A percentile compares a stretch with the other conserved stretches of the same genome.
Conservation (phyloP, 768 basidiomycete species). For the Royoungia palumana region DNA sequence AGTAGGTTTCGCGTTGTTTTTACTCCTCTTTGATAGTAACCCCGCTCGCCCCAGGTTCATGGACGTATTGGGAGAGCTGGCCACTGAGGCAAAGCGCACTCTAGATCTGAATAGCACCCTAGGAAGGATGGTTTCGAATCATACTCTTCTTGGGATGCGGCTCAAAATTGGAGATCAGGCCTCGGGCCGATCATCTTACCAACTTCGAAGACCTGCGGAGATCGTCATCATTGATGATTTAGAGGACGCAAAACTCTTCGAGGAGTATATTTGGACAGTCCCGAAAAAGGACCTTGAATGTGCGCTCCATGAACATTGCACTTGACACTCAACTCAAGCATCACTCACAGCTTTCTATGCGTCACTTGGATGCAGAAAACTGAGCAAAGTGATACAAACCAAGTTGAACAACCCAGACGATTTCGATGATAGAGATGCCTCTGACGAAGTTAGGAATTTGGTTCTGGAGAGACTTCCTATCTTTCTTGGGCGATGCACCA, state of each 20-base stretch:
- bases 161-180: conserved; percentile 38
- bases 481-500: conserved; percentile 81
- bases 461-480: conserved; percentile 78
- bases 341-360: conserved; percentile 62
- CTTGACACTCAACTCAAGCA: neutral
- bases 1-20: conserved; percentile 40
- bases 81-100: conserved; percentile 65
- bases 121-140: conserved; percentile 57
- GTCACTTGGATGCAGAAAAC: conserved; percentile 63
- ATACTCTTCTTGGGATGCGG: conserved; percentile 70
- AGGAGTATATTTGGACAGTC: conserved; percentile 63
- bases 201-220: conserved; percentile 60
- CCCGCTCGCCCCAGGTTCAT: conserved; percentile 53
- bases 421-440: conserved; percentile 40
- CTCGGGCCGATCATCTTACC: conserved; percentile 34
- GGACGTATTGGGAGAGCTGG: conserved; percentile 74
- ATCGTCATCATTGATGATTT: conserved; percentile 83
- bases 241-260: conserved; percentile 70
- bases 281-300: conserved; percentile 93
- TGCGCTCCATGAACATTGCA: conserved; percentile 20
- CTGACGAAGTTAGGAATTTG: conserved; percentile 47
- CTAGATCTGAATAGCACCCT: conserved; percentile 47
- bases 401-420: conserved; percentile 59
- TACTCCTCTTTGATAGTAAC: neutral
- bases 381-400: conserved; percentile 69